These are phyloP conservation scores for Ophiostoma himal-ulmi DNA, from an alignment of 2,329 filamentous ascomycete genomes.

Conservation along the genomic window DNA sequence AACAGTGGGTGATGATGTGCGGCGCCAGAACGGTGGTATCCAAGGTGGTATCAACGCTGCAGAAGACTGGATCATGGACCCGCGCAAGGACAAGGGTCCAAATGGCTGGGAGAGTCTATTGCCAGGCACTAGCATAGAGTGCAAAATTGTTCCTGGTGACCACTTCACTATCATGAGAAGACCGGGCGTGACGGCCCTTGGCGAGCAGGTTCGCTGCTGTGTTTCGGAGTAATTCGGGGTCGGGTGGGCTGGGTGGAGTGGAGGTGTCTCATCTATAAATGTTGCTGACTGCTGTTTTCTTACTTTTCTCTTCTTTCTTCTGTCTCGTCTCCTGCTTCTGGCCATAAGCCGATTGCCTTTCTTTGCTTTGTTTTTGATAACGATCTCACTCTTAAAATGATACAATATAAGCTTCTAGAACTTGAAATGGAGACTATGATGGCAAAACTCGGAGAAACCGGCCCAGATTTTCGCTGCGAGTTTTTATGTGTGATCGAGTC, in stretches of 20 bases:
- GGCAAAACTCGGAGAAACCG: background rate
- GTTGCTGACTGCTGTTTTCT: background rate
- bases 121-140: conserved; percentile 55
- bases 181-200: conserved; percentile 26
- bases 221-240: conserved; percentile 4
- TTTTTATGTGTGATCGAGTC: background rate
- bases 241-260: background rate
- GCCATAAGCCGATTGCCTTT: background rate
- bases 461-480: background rate
- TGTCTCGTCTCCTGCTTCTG: background rate
- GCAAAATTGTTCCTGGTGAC: conserved; percentile 63
- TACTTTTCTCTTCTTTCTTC: background rate
- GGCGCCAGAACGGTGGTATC: conserved; percentile 48
- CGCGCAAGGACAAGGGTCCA: conserved; percentile 63
- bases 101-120: conserved; percentile 65
- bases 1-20: conserved; percentile 54
- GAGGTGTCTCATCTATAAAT: background rate
- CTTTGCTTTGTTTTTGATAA: background rate
- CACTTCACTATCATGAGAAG: conserved; percentile 77
- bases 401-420: background rate
- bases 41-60: conserved; percentile 34
- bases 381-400: background rate
- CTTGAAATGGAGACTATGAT: background rate
- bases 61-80: conserved; percentile 63
- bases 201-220: conserved; percentile 3